These are phyloP conservation scores for Microsporum audouinii DNA, from an alignment of 2,329 filamentous ascomycete species.

Conservation along the genomic window DNA sequence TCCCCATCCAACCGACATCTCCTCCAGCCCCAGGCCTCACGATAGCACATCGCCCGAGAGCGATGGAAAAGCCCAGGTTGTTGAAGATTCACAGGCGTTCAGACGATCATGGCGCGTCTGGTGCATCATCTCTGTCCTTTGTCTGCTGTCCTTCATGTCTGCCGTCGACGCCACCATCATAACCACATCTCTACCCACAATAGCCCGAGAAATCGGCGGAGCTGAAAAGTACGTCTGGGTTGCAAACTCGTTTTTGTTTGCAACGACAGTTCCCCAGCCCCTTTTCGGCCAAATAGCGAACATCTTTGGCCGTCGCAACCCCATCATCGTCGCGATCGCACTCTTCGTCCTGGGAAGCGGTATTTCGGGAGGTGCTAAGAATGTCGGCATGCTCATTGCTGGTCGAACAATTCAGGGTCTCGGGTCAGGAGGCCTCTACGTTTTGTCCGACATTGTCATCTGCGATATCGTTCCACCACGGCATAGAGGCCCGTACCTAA, in stretches of 20 bases:
- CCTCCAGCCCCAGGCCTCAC: neutral
- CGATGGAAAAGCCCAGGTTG: neutral
- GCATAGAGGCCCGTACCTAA: constrained; percentile 30
- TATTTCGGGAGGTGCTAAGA: constrained; percentile 39
- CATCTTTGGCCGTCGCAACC: constrained; percentile 40
- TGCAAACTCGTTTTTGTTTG: constrained; percentile 23
- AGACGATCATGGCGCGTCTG: neutral
- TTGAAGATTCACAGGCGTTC: neutral
- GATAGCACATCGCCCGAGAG: neutral
- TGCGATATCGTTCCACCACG: constrained; percentile 41
- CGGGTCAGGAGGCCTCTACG: constrained; percentile 39
- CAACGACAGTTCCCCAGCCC: constrained; percentile 32
- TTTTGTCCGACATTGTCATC: constrained; percentile 40
- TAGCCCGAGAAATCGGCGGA: constrained; percentile 21
- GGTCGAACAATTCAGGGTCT: constrained; percentile 41
- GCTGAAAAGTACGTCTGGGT: constrained; percentile 26
- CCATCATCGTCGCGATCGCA: constrained; percentile 30
- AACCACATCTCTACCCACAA: constrained; percentile 31
- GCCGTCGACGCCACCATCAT: constrained; percentile 30
- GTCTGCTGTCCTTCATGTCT: constrained; percentile 16
- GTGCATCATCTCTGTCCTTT: constrained; percentile 5
- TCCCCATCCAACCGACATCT: neutral
- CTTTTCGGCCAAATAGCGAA: constrained; percentile 42
- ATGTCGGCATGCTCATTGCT: constrained; percentile 34
- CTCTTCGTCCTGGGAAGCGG: constrained; percentile 43